Base-by-base conservation (phyloP, 805 yeast genomes). In the Saccharomycopsis microspora region DNA sequence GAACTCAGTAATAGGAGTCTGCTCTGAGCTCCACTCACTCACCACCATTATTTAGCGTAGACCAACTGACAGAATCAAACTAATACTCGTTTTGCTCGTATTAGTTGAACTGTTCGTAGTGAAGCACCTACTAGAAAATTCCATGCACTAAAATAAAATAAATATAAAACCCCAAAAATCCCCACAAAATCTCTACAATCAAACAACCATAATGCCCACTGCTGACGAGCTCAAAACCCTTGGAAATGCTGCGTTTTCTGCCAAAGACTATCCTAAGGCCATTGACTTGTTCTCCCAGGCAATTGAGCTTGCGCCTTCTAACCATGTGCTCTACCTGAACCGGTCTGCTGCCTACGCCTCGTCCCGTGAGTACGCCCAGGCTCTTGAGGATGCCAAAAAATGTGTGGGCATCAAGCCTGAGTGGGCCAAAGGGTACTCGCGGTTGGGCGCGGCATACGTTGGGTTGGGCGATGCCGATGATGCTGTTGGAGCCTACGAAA, bases 401-500 rank as follows among this genome's bases (percentile, higher is more conserved):
- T 84, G 96, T 67, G 80, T 84, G 46, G 74, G 76, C 58, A 79
- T 88, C 66, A 86, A 85, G 55, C 81, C 88, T 10, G 55, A 82
- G 2, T 93, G 97, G 97, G 88, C 96, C 28, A 93, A 93, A 67
- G 98, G 97, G 43, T 85, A 84, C 71, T 84, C 80, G 60, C 81
- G 99, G 66, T 83, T 84, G 36, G 99, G 86, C 51, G 89, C 97
- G 55, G 98, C 98, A 33, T 78, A 82, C 44, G 82, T 72, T 58
- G 98, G 98, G n/a, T 69, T 84, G 51, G 87, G 87, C 11, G 75
- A 85, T 51, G 73, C 81, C 44, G 88, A 84, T 32, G 84, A 76
- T 28, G 93, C 97, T 42, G 76, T 75, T 56, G 64, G 64, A 31
- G 71, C 83, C 30, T 90, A 87, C 65, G 69, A 78, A 54, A 82